Base-by-base conservation (phyloP, 768 basidiomycete species). In the Dioszegia hungarica region DNA sequence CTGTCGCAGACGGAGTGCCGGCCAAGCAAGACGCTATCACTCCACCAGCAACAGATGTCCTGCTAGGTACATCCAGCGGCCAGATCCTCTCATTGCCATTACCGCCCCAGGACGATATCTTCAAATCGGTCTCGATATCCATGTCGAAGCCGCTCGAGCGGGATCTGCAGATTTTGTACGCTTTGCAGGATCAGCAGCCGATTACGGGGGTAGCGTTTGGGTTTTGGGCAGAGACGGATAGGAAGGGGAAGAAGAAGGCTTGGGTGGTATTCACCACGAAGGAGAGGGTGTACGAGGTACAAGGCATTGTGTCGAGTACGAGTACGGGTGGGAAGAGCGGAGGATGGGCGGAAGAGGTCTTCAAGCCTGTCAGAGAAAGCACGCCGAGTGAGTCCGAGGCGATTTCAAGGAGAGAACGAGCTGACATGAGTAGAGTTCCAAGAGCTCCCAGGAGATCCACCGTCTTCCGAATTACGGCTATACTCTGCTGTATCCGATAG, bases 241-340 rank as follows among this genome's bases (percentile, higher is more conserved):
- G 58, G 41, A 37, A 83, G 80, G 73, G 83, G 77, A 58, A 63
- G 20, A 72, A 58, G 58, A 63, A 54, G 29, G 76, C 72, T 2
- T 79, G 93, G 19, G 84, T 95, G 17, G 78, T 98, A 19, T 85
- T 83, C 8, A 91, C 90, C 0, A 97, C 95, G 2, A 82, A 85
- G 11, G 86, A 87, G 6, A 83, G 92, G 60, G 87, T 97, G 70
- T 94, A 95, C 72, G 91, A 97, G 71, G 90, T 94, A 4, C 69
- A 71, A 40, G 73, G 67, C 1, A 51, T 49, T 40, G 64, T 73
- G 5, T 54, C 49, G 20, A 62, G 53, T 3, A 66, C 67, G 1
- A 38, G 44, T 60, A 80, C 84, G 44, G 91, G 92, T 1, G 90
- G 90, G 31, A 93, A 93, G 12, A 82, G 85, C 11, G 83, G 86